Evolutionary conservation across 148 eudicot species (phyloP).

Genomic region (Rhododendron ovatum): DNA sequence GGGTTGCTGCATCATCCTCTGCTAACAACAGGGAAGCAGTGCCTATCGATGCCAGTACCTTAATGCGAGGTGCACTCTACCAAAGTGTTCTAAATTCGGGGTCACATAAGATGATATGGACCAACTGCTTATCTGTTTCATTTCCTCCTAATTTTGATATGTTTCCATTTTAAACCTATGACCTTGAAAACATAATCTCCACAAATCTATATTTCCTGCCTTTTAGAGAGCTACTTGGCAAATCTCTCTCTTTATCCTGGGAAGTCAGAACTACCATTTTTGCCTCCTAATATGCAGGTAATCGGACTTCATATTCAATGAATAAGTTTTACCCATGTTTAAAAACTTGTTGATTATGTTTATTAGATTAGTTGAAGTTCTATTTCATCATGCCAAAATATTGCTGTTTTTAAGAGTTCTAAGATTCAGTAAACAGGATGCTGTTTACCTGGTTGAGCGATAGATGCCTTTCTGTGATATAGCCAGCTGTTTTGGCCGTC

Average conservation of each 20-base stretch:
- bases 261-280: slow-evolving; percentile 86
- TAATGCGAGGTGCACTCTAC: slow-evolving; percentile 67
- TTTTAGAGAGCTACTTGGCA: slow-evolving; percentile 88
- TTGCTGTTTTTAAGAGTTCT: background rate
- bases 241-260: slow-evolving; percentile 91
- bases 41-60: slow-evolving; percentile 46
- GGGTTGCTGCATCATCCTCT: slow-evolving; percentile 59
- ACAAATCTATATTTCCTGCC: background rate
- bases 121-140: background rate
- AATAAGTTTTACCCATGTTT: background rate
- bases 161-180: background rate
- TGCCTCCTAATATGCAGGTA: slow-evolving; percentile 88
- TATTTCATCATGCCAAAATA: slow-evolving; percentile 1
- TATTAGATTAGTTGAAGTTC: background rate
- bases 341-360: background rate
- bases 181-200: background rate
- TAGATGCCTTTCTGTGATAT: background rate
- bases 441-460: background rate
- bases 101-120: slow-evolving; percentile 50
- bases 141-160: background rate
- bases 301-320: background rate
- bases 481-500: background rate
- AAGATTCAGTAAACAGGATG: background rate
- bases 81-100: slow-evolving; percentile 62
- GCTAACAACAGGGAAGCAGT: slow-evolving; percentile 39